Evolutionary conservation across 805 yeast species (phyloP), one percentile per base, ranked within the genome.

Genomic region (Ogataea pilisensis): DNA sequence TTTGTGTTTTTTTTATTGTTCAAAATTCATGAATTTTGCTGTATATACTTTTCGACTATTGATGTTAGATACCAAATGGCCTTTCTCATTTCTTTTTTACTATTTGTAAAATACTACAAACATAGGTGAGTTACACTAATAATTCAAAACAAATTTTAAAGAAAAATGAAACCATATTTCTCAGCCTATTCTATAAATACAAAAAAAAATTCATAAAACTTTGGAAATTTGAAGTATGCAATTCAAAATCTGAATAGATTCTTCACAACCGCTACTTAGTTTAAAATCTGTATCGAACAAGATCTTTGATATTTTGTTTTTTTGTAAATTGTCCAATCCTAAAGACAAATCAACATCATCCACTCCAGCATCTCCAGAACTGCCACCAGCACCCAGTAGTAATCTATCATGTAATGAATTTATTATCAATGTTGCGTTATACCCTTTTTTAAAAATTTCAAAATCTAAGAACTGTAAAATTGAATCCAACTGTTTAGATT

Each of bases 241-340:
- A 51, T 85, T 84, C 49, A 91, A 70, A 18, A 93, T 55, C 53
- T 86, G 95, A 22, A 91, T 66, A 44, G 85, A 87, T 59, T 91
- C 99, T 54, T 89, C 95, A 4, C 95, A 78, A 13, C 99, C 99
- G 55, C 80, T 87, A 39, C 80, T 74, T 40, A 91, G 68, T 39
- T 80, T 74, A 37, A 77, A 74, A 60, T 91, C 98, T 0, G 87
- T 73, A 32, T 80, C 83, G 52, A 89, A 87, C 20, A 93, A 61
- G 5, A 78, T 63, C 55, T 70, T 63, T 0, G 96, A 75, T 9
- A 88, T 74, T 34, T 63, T 54, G 55, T 80, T 85, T 58, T 91
- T 93, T 45, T 78, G 78, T 1, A 54, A 49, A 1, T 82, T 85
- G 50, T 76, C 77, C 39, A 77, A 61, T 29, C 85, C 69, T 45